Percentiles rank a stretch among this genome's conserved stretches.
Evolutionary conservation across 352 stramenopile genomes (phyloP).

Genomic region (Globisporangium apiculatum): DNA sequence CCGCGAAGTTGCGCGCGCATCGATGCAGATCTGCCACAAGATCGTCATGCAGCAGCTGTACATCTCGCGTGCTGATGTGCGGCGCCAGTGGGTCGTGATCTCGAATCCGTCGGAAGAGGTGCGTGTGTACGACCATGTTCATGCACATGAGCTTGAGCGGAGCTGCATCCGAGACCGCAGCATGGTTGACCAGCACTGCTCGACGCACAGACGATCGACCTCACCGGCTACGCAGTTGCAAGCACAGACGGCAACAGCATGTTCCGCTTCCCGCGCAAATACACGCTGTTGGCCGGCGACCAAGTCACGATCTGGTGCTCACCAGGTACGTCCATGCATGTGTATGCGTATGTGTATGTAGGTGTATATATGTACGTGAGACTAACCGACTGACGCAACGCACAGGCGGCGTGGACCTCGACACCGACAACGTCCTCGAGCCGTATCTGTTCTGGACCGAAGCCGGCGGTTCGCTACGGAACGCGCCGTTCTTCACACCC

Average conservation of each 20-base stretch:
- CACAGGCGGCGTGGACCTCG: slow-evolving; percentile 39
- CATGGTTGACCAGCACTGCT: not conserved
- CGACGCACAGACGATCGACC: slow-evolving; percentile 32
- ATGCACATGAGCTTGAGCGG: not conserved
- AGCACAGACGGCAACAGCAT: slow-evolving; percentile 34
- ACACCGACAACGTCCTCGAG: slow-evolving; percentile 69
- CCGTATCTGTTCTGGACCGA: slow-evolving; percentile 80
- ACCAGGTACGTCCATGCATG: slow-evolving; percentile 20
- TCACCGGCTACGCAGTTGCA: slow-evolving; percentile 56
- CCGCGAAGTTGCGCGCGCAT: slow-evolving; percentile 54
- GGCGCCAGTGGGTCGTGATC: slow-evolving; percentile 80
- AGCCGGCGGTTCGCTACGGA: slow-evolving; percentile 43
- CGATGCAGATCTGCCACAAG: slow-evolving; percentile 82
- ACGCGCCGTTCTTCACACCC: slow-evolving; percentile 50
- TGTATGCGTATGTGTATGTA: not conserved
- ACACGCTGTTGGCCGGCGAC: slow-evolving; percentile 66
- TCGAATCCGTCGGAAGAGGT: slow-evolving; percentile 69
- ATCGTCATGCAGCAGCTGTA: slow-evolving; percentile 86
- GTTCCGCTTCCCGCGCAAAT: slow-evolving; percentile 61
- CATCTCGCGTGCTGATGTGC: slow-evolving; percentile 58
- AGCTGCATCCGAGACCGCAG: not conserved
- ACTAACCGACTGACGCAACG: not conserved
- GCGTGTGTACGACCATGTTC: not conserved
- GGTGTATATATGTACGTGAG: no score
- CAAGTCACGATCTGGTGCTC: slow-evolving; percentile 81